A percentile compares a stretch with the other conserved stretches of the same genome.
These are phyloP conservation scores for Salix suchowensis DNA, from an alignment of 345 rosid genomes.

Conservation along the genomic window DNA sequence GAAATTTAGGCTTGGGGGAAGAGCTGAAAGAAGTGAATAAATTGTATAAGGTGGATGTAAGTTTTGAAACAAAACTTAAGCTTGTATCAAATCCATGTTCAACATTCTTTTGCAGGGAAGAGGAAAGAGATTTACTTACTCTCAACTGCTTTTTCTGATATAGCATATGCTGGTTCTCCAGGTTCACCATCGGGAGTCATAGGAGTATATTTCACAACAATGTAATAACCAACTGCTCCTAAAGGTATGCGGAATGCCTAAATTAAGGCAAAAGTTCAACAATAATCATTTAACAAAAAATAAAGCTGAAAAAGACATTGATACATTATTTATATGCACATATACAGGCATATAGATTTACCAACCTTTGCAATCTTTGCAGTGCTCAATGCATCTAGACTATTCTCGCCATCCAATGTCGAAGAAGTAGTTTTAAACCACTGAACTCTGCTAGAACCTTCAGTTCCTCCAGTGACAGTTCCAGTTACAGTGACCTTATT, in stretches of 20 bases:
- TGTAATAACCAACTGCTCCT: constrained; percentile 81
- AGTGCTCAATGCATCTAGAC: constrained; percentile 80
- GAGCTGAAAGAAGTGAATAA: constrained; percentile 51
- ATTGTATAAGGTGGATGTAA: constrained; percentile 5
- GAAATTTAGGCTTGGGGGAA: constrained; percentile 94
- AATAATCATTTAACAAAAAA: constrained; percentile 15
- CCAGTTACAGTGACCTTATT: constrained; percentile 82
- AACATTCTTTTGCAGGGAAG: background rate
- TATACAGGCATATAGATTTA: background rate
- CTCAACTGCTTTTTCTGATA: constrained; percentile 67
- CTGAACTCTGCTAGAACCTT: constrained; percentile 91
- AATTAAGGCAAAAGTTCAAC: constrained; percentile 23
- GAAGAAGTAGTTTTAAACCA: constrained; percentile 78
- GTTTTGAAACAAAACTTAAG: background rate
- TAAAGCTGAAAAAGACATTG: background rate
- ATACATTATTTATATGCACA: constrained; percentile 1
- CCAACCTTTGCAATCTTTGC: constrained; percentile 84
- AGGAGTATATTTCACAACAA: constrained; percentile 85
- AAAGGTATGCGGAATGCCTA: constrained; percentile 93
- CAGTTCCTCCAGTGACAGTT: constrained; percentile 81
- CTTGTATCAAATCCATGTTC: background rate
- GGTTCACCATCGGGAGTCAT: constrained; percentile 79
- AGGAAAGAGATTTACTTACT: constrained; percentile 46
- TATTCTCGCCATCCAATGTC: constrained; percentile 45
- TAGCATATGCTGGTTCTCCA: constrained; percentile 76